phyloP scores from a whole-genome alignment of 1,284 basidiomycete genomes.

The Irpex lacteus region DNA sequence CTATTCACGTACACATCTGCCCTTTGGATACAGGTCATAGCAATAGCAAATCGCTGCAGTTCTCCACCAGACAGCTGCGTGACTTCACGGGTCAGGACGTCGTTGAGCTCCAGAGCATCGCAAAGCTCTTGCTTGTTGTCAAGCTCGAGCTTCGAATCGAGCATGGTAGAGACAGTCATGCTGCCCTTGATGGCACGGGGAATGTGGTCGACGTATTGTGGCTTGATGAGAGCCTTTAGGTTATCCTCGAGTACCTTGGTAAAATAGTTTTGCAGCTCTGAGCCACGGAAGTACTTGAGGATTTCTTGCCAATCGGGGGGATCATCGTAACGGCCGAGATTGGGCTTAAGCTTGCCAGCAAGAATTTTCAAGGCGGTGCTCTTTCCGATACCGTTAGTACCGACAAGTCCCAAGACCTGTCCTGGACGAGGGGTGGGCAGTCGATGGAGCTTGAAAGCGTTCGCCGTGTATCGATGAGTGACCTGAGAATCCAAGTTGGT shows the following conservation, averaged over 20 bases:
- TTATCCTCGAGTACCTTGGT: slow-evolving; percentile 99
- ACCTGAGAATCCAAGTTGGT: slow-evolving; percentile 94
- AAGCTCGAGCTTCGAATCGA: slow-evolving; percentile 82
- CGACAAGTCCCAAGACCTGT: slow-evolving; percentile 93
- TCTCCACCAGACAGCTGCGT: slow-evolving; percentile 91
- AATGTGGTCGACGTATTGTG: slow-evolving; percentile 98
- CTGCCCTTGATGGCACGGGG: slow-evolving; percentile 91
- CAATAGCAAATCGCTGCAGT: slow-evolving; percentile 93
- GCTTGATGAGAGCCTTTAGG: slow-evolving; percentile 96
- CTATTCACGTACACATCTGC: slow-evolving; percentile 77
- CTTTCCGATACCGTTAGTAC: slow-evolving; percentile 98
- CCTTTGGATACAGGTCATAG: slow-evolving; percentile 88
- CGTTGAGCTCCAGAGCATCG: slow-evolving; percentile 81
- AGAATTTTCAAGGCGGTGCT: slow-evolving; percentile 94
- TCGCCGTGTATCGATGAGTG: slow-evolving; percentile 95
- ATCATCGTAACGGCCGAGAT: slow-evolving; percentile 88
- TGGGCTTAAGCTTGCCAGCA: slow-evolving; percentile 94
- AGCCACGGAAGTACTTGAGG: slow-evolving; percentile 94
- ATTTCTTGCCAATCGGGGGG: slow-evolving; percentile 98
- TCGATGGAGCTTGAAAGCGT: slow-evolving; percentile 97
- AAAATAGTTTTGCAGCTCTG: slow-evolving; percentile 97
- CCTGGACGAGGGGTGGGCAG: slow-evolving; percentile 93
- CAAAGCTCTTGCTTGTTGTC: slow-evolving; percentile 84
- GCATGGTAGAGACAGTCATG: slow-evolving; percentile 85
- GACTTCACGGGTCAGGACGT: slow-evolving; percentile 83